phyloP scores from a whole-genome alignment of 2,329 filamentous ascomycete species.

The Sporothrix mexicana region DNA sequence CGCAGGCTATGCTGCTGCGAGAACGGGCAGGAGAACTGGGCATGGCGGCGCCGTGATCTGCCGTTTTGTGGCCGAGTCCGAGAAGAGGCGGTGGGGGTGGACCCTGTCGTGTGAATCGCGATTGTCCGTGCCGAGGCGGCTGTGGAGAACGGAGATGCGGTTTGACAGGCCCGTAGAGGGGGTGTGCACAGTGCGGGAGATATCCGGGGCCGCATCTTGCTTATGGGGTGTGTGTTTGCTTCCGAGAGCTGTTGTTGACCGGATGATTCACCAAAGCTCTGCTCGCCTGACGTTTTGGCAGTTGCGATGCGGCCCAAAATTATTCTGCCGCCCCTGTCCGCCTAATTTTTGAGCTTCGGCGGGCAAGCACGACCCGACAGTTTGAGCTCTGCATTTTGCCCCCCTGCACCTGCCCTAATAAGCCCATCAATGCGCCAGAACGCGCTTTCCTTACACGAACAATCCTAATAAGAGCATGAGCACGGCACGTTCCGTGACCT shows the following conservation, averaged over 20 bases:
- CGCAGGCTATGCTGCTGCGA: conserved; percentile 25
- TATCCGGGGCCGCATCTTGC: conserved; percentile 15
- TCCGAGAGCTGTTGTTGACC: neutral
- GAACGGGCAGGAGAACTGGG: neutral
- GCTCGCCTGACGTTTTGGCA: neutral
- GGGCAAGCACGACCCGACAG: neutral
- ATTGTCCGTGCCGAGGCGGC: neutral
- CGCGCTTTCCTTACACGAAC: conserved; percentile 17
- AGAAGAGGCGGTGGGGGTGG: neutral
- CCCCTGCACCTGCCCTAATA: neutral
- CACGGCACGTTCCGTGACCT: conserved; percentile 24
- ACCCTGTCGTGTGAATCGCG: neutral
- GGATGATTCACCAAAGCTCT: neutral
- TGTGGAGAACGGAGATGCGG: neutral
- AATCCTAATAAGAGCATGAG: neutral
- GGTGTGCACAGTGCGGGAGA: conserved; percentile 9
- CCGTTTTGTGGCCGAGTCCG: neutral
- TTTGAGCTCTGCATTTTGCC: neutral
- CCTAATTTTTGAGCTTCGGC: neutral
- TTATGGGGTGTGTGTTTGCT: neutral
- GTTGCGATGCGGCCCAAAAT: neutral
- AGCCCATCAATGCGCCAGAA: neutral
- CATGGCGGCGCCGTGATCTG: neutral
- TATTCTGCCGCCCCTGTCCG: conserved; percentile 21
- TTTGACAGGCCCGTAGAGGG: neutral